These are phyloP conservation scores for Ophiostoma sp. DNA, from an alignment of 2,329 filamentous ascomycete species.

Conservation along the genomic window DNA sequence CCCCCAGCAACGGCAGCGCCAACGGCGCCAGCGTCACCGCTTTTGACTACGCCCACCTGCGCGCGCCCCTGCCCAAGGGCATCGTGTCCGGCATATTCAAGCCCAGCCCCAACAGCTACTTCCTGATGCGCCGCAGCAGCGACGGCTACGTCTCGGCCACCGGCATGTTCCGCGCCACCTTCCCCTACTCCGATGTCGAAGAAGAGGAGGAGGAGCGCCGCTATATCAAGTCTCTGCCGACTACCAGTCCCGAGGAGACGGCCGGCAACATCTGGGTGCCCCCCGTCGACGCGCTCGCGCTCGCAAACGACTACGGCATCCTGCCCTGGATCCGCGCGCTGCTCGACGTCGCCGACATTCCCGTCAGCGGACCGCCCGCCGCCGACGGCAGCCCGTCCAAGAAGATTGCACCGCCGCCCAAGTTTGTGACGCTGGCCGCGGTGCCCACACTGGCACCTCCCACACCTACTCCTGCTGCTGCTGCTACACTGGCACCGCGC, in stretches of 20 bases:
- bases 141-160: conserved; percentile 82
- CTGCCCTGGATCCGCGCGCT: conserved; percentile 85
- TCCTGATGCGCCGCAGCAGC: conserved; percentile 85
- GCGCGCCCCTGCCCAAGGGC: conserved; percentile 86
- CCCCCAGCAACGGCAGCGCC: conserved; percentile 65
- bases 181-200: conserved; percentile 66
- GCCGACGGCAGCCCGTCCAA: conserved; percentile 57
- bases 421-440: conserved; percentile 47
- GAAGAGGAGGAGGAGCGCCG: conserved; percentile 73
- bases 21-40: conserved; percentile 67
- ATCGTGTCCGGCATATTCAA: conserved; percentile 91
- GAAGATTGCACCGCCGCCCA: conserved; percentile 74
- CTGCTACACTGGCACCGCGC: conserved; percentile 31
- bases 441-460: conserved; percentile 46
- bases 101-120: conserved; percentile 85
- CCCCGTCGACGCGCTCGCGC: conserved; percentile 69
- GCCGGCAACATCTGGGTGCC: conserved; percentile 97
- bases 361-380: conserved; percentile 44
- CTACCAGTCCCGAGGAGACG: conserved; percentile 84
- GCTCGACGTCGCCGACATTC: conserved; percentile 78
- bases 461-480: conserved; percentile 41
- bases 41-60: conserved; percentile 94
- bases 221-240: conserved; percentile 76
- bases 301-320: conserved; percentile 85
- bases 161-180: conserved; percentile 89